A percentile compares a stretch with the other conserved stretches of the same genome.
Evolutionary conservation across 225 moss, liverwort and hornwort genomes (phyloP).

Genomic region (Thuidium tamariscinum): DNA sequence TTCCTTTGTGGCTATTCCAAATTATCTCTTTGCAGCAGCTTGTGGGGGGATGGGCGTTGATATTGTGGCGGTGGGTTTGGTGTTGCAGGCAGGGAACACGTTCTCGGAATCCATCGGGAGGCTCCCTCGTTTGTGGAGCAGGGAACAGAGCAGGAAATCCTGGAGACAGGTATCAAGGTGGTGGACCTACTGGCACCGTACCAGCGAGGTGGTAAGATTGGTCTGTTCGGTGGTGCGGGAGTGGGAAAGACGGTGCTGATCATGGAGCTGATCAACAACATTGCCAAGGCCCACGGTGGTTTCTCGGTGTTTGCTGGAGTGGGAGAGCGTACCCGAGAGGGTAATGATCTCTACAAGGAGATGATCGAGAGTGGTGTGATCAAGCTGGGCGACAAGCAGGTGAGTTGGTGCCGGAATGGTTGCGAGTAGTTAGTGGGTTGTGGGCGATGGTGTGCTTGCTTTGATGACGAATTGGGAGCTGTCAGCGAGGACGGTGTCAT

Average conservation of each 20-base stretch:
- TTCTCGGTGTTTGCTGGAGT: constrained; percentile 58
- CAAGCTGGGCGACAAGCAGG: constrained; percentile 70
- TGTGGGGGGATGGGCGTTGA: not conserved
- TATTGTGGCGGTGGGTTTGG: not conserved
- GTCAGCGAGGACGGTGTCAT: not conserved
- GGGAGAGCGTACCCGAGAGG: constrained; percentile 54
- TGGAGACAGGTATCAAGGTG: constrained; percentile 85
- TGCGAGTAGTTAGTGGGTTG: not conserved
- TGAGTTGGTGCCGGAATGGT: not conserved
- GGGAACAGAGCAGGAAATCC: constrained; percentile 78
- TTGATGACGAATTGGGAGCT: not conserved
- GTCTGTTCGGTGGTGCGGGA: constrained; percentile 91
- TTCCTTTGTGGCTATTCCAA: not conserved
- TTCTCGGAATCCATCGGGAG: constrained; percentile 76
- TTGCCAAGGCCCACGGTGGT: constrained; percentile 50
- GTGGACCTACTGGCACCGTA: constrained; percentile 94
- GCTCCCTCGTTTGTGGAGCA: constrained; percentile 82
- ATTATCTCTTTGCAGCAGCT: not conserved
- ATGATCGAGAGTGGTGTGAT: constrained; percentile 74
- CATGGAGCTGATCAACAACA: constrained; percentile 63
- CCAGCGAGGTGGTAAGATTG: constrained; percentile 96
- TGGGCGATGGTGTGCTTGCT: not conserved
- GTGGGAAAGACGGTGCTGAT: constrained; percentile 77
- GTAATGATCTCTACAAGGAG: constrained; percentile 54
- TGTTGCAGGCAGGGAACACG: constrained; percentile 48